Conservation (phyloP, 2,329 filamentous ascomycete genomes). For the Helotiales sp. region DNA sequence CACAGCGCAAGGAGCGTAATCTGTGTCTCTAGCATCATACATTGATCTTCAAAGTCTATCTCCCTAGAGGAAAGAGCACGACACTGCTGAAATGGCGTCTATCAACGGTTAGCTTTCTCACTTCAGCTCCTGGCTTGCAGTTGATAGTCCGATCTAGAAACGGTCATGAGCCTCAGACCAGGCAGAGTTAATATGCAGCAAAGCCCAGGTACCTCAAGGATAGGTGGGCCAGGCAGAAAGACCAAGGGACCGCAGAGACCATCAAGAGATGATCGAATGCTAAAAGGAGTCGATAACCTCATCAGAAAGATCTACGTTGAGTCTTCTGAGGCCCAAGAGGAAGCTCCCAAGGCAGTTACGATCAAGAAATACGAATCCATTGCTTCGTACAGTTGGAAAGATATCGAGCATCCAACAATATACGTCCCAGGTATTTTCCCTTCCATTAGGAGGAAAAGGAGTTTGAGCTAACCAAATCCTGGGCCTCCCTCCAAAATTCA, state of each 20-base stretch:
- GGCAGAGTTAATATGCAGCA: conserved; percentile 2
- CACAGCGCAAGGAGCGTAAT: too few species aligned
- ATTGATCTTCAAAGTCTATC: too few species aligned
- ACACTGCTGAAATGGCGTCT: background rate
- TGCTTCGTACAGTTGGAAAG: conserved; percentile 18
- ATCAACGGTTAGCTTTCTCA: background rate
- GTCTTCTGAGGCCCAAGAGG: background rate
- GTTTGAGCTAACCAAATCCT: conserved; percentile 14
- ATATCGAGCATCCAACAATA: conserved; percentile 22
- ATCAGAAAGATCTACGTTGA: conserved; percentile 10
- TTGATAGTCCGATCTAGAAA: background rate
- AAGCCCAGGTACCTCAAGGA: background rate
- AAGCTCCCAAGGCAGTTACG: conserved; percentile 1
- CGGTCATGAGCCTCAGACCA: background rate
- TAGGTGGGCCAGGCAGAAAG: background rate
- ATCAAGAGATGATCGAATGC: conserved; percentile 7
- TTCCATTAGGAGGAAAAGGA: conserved; percentile 3
- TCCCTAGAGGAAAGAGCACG: too few species aligned
- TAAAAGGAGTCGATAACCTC: background rate
- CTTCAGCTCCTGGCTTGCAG: background rate
- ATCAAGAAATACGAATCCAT: conserved; percentile 18
- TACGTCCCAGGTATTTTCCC: conserved; percentile 20
- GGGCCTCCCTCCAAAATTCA: conserved; percentile 17
- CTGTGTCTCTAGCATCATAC: too few species aligned
- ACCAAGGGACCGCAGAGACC: background rate